Evolutionary conservation across 345 rosid genomes (phyloP).

Genomic region (Ceriops tagal): DNA sequence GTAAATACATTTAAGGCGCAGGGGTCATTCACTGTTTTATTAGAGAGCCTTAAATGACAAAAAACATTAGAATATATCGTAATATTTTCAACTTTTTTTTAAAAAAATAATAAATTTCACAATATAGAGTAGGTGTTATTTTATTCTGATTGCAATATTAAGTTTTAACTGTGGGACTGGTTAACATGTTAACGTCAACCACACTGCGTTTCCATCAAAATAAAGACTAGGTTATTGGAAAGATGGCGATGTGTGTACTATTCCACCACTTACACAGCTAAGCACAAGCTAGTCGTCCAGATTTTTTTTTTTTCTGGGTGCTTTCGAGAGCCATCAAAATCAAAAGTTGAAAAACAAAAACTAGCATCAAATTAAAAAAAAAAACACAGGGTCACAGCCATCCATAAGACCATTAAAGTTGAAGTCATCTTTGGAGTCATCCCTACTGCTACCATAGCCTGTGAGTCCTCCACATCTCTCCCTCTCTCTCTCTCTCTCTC

Average conservation of each 20-base stretch:
- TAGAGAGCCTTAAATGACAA: too few species aligned
- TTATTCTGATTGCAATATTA: too few species aligned
- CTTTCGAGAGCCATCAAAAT: neutral
- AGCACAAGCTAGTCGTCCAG: constrained; percentile 26
- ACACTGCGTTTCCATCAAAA: neutral
- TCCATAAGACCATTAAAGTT: neutral
- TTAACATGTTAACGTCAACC: too few species aligned
- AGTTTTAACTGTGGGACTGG: too few species aligned
- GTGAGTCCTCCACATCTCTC: neutral
- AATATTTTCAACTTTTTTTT: too few species aligned
- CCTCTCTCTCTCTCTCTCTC: neutral
- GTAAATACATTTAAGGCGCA: too few species aligned
- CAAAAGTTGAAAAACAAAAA: constrained; percentile 2
- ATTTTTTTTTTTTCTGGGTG: neutral
- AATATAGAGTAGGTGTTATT: too few species aligned
- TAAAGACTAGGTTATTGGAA: constrained; percentile 21
- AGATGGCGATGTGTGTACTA: constrained; percentile 26
- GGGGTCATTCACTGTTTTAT: too few species aligned
- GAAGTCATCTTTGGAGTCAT: neutral
- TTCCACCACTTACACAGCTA: constrained; percentile 26
- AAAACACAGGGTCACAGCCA: neutral
- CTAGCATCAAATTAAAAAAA: neutral
- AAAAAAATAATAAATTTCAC: too few species aligned
- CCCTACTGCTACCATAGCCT: constrained; percentile 7
- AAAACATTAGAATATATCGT: too few species aligned